Evolutionary conservation across 2,329 filamentous ascomycete genomes (phyloP).

Genomic region (Pseudogymnoascus sp.): DNA sequence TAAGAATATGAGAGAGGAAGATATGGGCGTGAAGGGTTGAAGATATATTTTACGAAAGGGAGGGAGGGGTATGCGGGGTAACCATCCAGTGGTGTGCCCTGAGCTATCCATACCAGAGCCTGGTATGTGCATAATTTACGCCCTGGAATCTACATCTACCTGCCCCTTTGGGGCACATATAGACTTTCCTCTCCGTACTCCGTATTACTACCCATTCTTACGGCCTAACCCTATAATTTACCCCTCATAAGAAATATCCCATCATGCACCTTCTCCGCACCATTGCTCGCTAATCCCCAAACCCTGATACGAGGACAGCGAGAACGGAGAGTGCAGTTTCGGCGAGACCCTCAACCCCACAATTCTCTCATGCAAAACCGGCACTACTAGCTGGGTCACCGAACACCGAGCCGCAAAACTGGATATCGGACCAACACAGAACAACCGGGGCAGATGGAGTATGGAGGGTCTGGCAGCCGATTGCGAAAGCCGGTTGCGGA

Average conservation of each 20-base stretch:
- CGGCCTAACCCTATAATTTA: neutral
- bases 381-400: neutral
- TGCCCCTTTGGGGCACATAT: neutral
- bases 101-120: neutral
- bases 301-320: neutral
- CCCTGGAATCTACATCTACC: neutral
- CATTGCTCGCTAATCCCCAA: neutral
- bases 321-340: neutral
- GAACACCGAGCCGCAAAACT: slow-evolving; percentile 1
- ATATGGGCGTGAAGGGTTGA: neutral
- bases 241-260: neutral
- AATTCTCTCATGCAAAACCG: neutral
- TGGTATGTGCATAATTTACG: neutral
- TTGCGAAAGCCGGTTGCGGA: slow-evolving; percentile 18
- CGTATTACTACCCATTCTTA: neutral
- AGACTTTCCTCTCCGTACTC: neutral
- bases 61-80: slow-evolving; percentile 3
- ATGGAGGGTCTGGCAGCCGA: neutral
- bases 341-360: neutral
- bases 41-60: neutral
- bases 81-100: neutral
- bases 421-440: slow-evolving; percentile 1
- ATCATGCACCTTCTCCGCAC: neutral
- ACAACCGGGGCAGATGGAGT: neutral
- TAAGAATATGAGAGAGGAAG: neutral